These are phyloP conservation scores for Diaporthe velutina DNA, from an alignment of 2,329 filamentous ascomycete genomes.

Conservation along the genomic window DNA sequence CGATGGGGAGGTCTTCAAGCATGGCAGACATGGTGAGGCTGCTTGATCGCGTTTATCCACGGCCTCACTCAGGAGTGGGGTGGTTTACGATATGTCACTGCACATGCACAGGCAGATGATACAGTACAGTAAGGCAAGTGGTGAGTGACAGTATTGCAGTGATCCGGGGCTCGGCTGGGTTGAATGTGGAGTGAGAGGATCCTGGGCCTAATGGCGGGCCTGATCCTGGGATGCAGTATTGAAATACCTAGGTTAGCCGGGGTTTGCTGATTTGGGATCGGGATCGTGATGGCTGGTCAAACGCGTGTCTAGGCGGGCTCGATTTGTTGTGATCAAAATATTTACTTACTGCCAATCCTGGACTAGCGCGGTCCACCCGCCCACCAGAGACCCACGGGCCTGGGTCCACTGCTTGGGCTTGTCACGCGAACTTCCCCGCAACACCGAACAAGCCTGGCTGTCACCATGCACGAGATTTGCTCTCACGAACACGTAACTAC, in stretches of 20 bases:
- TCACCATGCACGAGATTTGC: background rate
- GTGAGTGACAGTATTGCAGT: background rate
- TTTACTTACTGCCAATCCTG: conserved; percentile 9
- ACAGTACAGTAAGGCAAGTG: background rate
- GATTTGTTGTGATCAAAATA: conserved; percentile 33
- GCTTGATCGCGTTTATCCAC: background rate
- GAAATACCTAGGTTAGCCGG: conserved; percentile 8
- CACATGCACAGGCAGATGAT: background rate
- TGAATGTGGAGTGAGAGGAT: conserved; percentile 17
- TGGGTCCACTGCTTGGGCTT: background rate
- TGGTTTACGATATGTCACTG: background rate
- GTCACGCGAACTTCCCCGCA: conserved; percentile 1
- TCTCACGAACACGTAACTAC: background rate
- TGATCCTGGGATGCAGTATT: conserved; percentile 22
- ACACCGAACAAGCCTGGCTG: background rate
- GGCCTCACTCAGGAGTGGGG: conserved; percentile 1
- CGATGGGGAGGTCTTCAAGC: conserved; percentile 62
- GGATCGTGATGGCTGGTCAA: background rate
- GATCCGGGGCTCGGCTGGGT: conserved; percentile 3
- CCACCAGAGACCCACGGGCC: background rate
- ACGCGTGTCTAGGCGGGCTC: conserved; percentile 20
- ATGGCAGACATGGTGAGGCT: conserved; percentile 47
- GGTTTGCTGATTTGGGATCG: conserved; percentile 9
- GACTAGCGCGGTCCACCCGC: conserved; percentile 2
- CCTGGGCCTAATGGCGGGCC: background rate